Base-by-base conservation (phyloP, 352 stramenopile species). In the Pythium angustatum region DNA sequence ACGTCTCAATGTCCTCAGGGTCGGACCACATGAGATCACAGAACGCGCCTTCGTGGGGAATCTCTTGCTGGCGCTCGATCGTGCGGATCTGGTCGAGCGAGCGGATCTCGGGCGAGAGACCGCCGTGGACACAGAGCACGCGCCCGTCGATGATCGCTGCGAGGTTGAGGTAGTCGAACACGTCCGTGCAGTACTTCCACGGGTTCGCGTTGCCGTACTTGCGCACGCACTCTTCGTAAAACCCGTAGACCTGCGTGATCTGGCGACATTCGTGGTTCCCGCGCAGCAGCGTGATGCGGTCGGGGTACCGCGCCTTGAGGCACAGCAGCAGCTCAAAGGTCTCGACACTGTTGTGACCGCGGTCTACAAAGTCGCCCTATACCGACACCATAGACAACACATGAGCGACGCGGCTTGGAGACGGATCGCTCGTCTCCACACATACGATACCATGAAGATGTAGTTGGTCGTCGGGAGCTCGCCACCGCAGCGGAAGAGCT, bases 181-280 rank as follows among this genome's bases (percentile, higher is more conserved):
- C 99, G 71, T 99, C 97, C 56, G 97, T 99, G 85, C 96, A 99
- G 76, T 99, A 99, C 43, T 91, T 85, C 97, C 97, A 99, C 27
- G 99, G 97, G 79, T 99, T 99, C 50, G 99, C 97, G 30, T 83
- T 98, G 34, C 97, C 97, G 75, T 99, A 99, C 74, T 99, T 94
- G 65, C 96, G 80, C 21, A 98, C 78, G 69, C 98, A 99, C 76
- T 99, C 98, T 73, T 99, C 97, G 73, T 99, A 99, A 72, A 99
- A 99, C 30, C 98, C 97, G 75, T 99, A 99, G 7, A 99, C 97
- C 74, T 99, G 96, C 21, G 96, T 99, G 73, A 99, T 99, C 78
- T 99, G 96, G 55, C 97, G 79, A 57, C 78, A 96, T 81, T 99
- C 98, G 75, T 99, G 98, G 85, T 99, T 99, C 57, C 98, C 98